Evolutionary conservation across 176 grass and related monocot species (phyloP), one percentile per base, ranked within the genome.

Genomic region (Oryza meridionalis): DNA sequence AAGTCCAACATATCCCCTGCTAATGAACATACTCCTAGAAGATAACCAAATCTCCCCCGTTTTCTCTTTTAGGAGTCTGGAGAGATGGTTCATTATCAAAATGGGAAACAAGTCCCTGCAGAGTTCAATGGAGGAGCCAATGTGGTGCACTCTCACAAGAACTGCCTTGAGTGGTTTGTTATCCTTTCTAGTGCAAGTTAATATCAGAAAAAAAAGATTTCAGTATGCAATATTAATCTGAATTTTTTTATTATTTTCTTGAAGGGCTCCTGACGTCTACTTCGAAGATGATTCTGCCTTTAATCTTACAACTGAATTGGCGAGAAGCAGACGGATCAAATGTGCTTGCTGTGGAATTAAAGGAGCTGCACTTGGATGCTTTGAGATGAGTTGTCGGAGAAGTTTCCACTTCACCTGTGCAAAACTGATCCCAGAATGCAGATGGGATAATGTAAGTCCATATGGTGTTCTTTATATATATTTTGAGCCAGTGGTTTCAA

Each of bases 401-500:
- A 98, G 95, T 66, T 98, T 98, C 69, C 95, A 98, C 29, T 84
- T 91, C 85, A 98, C 89, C 46, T 98, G 95, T 88, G 95, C 92
- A 78, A 95, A 90, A 79, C 70, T 94, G 83, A 64, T 97, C 37
- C 90, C 88, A 74, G 90, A 97, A 86, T 97, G 95, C 70, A 81
- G 88, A 89, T 97, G 92, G 92, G 92, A 98, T 73, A 73, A 89
- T 90, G 95, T 98, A 88, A 98, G 92, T 86, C 50, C 59, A 73
- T 47, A 17, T 9, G 32, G 61, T 71, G 51, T 82, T 55, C 51
- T 55, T 19, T 21, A 55, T 55, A 53, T 6, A 55, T 55, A 19
- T 80, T n/a, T 69, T 62, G 11, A 81, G 29, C 35, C 70, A 73
- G 68, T 46, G n/a, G 24, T 74, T 73, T 87, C n/a, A 32, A 67